These are phyloP conservation scores for Cryphonectria japonica DNA, from an alignment of 2,329 filamentous ascomycete genomes.

Conservation along the genomic window DNA sequence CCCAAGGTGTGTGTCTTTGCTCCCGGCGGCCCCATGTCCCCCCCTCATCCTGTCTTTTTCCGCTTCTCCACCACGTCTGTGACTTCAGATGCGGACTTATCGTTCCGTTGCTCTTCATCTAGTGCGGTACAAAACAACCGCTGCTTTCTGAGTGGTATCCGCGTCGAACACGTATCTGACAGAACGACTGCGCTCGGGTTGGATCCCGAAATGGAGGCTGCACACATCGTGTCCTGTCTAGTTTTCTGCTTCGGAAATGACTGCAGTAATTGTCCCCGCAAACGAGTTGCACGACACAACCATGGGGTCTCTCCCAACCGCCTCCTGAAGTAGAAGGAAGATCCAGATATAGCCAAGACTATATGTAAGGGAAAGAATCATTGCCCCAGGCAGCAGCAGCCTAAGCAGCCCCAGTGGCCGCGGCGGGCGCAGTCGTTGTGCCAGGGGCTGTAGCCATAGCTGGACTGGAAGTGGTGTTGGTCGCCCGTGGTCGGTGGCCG, in stretches of 20 bases:
- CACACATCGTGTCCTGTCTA: not conserved
- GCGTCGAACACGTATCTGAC: not conserved
- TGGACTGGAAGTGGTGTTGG: not conserved
- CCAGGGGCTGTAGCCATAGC: not conserved
- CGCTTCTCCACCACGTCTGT: not conserved
- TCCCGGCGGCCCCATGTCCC: not conserved
- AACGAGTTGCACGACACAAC: not conserved
- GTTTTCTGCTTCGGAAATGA: not conserved
- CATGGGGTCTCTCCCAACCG: not conserved
- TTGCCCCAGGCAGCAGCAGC: slow-evolving; percentile 8
- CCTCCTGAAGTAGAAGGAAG: not conserved
- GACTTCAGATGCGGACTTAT: not conserved
- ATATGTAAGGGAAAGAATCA: not conserved
- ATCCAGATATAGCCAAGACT: not conserved
- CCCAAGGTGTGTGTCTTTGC: not conserved
- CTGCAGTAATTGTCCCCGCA: not conserved
- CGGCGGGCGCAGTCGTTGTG: not conserved
- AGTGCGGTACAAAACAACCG: not conserved
- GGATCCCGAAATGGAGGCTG: not conserved
- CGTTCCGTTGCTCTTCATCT: not conserved
- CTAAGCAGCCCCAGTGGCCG: slow-evolving; percentile 10
- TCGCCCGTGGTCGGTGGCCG: slow-evolving; percentile 38
- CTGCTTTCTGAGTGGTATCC: not conserved
- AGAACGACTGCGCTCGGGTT: not conserved
- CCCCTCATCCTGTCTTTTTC: not conserved